A percentile compares a stretch with the other conserved stretches of the same genome.
These are phyloP conservation scores for Sordariomycetes sp. DNA, from an alignment of 2,329 filamentous ascomycete species.

Conservation along the genomic window DNA sequence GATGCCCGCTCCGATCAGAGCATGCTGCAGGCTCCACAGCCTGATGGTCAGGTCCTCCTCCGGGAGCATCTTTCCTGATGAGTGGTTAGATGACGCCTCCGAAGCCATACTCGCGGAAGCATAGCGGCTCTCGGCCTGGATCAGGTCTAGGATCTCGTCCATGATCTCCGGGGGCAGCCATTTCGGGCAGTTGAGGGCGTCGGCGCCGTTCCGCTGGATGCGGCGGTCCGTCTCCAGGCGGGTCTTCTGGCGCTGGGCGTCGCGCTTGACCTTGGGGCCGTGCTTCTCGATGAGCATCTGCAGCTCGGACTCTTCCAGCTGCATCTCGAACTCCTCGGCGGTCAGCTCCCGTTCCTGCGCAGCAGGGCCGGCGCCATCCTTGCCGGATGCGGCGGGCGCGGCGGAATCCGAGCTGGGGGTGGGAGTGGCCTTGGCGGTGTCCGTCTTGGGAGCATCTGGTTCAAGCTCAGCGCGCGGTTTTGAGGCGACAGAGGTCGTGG, in stretches of 20 bases:
- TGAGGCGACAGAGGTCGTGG: slow-evolving; percentile 84
- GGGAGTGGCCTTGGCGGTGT: slow-evolving; percentile 9
- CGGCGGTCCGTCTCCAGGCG: slow-evolving; percentile 80
- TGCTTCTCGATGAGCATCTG: slow-evolving; percentile 81
- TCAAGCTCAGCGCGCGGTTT: slow-evolving; percentile 50
- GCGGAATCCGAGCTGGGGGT: slow-evolving; percentile 8
- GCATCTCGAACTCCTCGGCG: slow-evolving; percentile 81
- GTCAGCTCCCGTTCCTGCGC: slow-evolving; percentile 39
- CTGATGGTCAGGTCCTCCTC: slow-evolving; percentile 73
- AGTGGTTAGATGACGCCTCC: slow-evolving; percentile 20
- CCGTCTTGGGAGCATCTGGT: slow-evolving; percentile 14
- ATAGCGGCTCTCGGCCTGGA: slow-evolving; percentile 54
- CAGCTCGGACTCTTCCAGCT: slow-evolving; percentile 83
- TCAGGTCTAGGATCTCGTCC: slow-evolving; percentile 65
- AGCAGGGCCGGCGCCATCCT: not conserved
- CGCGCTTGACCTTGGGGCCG: slow-evolving; percentile 66
- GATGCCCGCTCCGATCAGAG: slow-evolving; percentile 60
- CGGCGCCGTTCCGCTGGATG: slow-evolving; percentile 68
- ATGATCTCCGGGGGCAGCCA: slow-evolving; percentile 76
- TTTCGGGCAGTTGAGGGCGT: slow-evolving; percentile 58
- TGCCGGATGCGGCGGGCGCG: slow-evolving; percentile 6
- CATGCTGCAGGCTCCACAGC: slow-evolving; percentile 75
- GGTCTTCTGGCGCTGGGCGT: slow-evolving; percentile 64
- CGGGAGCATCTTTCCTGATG: slow-evolving; percentile 39
- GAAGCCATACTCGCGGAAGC: slow-evolving; percentile 20